phyloP scores from a whole-genome alignment of 176 grass and related monocot species.

The Urochloa ruziziensis region DNA sequence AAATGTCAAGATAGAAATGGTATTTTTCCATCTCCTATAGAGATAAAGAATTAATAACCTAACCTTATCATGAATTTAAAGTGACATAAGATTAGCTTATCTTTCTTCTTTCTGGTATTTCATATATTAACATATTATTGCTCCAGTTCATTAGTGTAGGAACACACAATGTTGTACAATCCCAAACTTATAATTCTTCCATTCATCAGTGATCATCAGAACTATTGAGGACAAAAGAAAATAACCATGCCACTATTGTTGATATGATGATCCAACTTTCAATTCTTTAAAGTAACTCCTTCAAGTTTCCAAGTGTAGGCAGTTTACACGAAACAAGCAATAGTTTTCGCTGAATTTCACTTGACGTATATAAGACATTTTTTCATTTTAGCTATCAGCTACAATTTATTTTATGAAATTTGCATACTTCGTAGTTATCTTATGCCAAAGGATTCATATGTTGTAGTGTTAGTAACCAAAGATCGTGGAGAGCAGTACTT shows the following conservation, averaged over 20 bases:
- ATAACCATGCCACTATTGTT: neutral
- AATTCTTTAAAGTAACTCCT: neutral
- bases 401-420: neutral
- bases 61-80: conserved; percentile 13
- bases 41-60: neutral
- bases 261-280: neutral
- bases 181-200: neutral
- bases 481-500: neutral
- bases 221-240: neutral
- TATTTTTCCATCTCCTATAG: conserved; percentile 25
- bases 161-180: neutral
- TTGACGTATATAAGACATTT: neutral
- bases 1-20: conserved; percentile 95
- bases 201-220: conserved; percentile 4
- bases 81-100: neutral
- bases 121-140: conserved; percentile 13
- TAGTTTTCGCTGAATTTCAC: neutral
- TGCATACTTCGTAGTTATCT: neutral
- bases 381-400: neutral
- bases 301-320: neutral
- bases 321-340: neutral
- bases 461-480: neutral
- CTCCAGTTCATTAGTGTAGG: neutral
- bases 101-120: neutral
- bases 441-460: neutral